Base-by-base conservation (phyloP, 345 rosid species). In the Brassica carinata region DNA sequence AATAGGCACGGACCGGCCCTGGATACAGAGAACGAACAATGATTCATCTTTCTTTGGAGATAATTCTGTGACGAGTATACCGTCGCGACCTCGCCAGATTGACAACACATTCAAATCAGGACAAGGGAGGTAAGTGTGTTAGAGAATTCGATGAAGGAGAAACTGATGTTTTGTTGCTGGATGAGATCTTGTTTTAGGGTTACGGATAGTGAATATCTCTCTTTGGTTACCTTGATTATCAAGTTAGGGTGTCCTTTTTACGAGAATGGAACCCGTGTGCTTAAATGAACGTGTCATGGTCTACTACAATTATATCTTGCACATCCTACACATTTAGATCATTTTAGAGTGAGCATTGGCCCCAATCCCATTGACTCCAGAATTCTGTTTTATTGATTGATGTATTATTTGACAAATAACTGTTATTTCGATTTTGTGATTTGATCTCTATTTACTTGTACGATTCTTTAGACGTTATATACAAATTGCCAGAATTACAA, bases 91-190 rank as follows among this genome's bases (percentile, higher is more conserved):
- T n/a, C 8, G 11, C 5, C 63, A 78, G 23, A 29, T 78, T 64
- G 71, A 65, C 8, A 11, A 5, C 68, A 40, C 68, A 17, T 79
- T 79, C 43, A 13, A 15, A 19, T 36, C 73, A 26, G 67, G 72
- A 7, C 62, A 72, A 34, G 82, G 77, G 40, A 72, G 82, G 77
- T 79, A 27, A 38, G 17, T 15, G 14, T 53, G 72, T n/a, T 34
- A 10, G 38, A 36, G 45, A 55, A 53, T 23, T 48, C 7, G 76
- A 26, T 9, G 11, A 43, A 62, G 2, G 33, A 9, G 14, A 68
- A 10, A 8, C 17, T 66, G 0, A 26, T 57, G 18, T 15, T 58
- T 68, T 58, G 26, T 38, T 76, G 73, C 43, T 31, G 65, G 71
- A 71, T 33, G 64, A 19, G 26, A 30, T 62, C 64, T 33, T 43